Percentiles rank a stretch among this genome's conserved stretches.
Evolutionary conservation across 495 filamentous ascomycete genomes (phyloP).

Genomic region (Penicillium desertorum): DNA sequence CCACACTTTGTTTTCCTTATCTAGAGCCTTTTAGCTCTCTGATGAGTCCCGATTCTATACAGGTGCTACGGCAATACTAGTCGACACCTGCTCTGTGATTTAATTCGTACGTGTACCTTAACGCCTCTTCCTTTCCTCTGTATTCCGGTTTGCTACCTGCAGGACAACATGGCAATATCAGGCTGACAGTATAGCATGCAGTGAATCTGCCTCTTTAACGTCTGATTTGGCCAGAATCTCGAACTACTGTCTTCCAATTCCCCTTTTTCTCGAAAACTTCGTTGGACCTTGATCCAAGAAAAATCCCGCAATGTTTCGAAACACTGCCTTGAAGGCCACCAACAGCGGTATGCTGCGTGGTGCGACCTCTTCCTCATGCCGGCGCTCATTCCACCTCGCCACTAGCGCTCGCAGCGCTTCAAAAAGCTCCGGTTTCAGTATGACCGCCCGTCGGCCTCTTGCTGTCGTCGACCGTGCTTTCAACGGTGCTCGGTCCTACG

Average conservation of each 20-base stretch:
- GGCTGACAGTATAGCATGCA: constrained; percentile 18
- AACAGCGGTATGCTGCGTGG: constrained; percentile 52
- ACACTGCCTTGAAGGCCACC: constrained; percentile 48
- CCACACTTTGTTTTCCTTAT: constrained; percentile 22
- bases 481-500: constrained; percentile 52
- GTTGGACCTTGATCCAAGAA: constrained; percentile 22
- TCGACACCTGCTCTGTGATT: constrained; percentile 42
- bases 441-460: constrained; percentile 45
- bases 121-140: constrained; percentile 36
- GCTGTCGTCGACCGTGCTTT: constrained; percentile 41
- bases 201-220: constrained; percentile 16
- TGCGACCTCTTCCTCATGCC: constrained; percentile 47
- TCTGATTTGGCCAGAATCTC: constrained; percentile 7
- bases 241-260: constrained; percentile 10
- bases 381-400: constrained; percentile 48
- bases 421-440: constrained; percentile 46
- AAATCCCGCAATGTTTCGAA: constrained; percentile 48
- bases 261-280: constrained; percentile 15
- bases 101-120: constrained; percentile 20
- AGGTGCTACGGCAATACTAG: constrained; percentile 51
- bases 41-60: constrained; percentile 45
- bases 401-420: constrained; percentile 44
- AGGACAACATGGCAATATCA: constrained; percentile 26
- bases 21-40: constrained; percentile 44
- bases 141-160: constrained; percentile 28